Evolutionary conservation across 73 alveolate species (phyloP), one percentile per base, ranked within the genome.

Genomic region (Blepharisma japonicum): DNA sequence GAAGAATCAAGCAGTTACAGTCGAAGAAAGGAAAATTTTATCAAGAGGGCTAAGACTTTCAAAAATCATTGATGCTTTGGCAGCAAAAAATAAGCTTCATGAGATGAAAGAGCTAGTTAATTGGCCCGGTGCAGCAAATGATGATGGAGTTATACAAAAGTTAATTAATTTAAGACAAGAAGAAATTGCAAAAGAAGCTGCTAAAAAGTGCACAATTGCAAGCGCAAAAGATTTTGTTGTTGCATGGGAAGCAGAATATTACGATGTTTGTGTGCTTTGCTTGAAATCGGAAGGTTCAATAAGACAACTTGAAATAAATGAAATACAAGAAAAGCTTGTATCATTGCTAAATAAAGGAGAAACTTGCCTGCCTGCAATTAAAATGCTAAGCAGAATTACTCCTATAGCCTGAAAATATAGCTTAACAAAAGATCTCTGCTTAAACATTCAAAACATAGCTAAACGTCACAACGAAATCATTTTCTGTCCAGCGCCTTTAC

Each of bases 401-500:
- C 42, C 42, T 32, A 32, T 32, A 32, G 0, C 42, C 3, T 32
- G 42, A 32, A 32, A 32, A 32, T 32, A 32, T 32, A 32, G 42
- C 42, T 32, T 32, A 32, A 32, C 42, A 0, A 32, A 32, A 32
- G 42, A 32, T 32, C 42, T 32, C 42, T 32, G 42, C 42, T 32
- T 32, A 32, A 32, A 32, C 42, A 32, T 32, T 3, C 42, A 32
- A 32, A 32, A 32, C 42, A 32, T 32, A 32, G 42, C 42, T 51
- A 61, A 61, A 4, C 0, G 21, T 1, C 0, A 27, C 11, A 4
- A 18, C n/a, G 77, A 61, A n/a, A 18, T 61, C 21, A 70, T 80
- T n/a, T 77, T 77, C 81, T 86, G 93, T 47, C 80, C 70, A 70
- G 71, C 83, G 48, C 90, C 93, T n/a, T 78, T 86, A 6, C 66